Conservation (phyloP, 495 filamentous ascomycete species). For the Neurospora sp. region DNA sequence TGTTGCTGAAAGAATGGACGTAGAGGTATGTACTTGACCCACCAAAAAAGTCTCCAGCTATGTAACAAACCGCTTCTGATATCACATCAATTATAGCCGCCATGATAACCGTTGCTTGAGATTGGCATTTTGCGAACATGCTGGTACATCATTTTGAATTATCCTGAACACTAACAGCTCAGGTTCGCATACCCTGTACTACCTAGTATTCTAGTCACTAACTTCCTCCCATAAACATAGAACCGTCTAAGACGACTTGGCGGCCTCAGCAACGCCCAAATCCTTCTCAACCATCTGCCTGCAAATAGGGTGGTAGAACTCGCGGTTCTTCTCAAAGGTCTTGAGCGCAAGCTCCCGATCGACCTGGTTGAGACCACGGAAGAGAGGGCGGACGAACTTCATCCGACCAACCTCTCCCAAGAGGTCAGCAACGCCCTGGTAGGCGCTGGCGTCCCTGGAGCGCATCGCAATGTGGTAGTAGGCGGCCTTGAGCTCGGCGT, state of each 20-base stretch:
- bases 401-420: conserved; percentile 80
- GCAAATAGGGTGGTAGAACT: conserved; percentile 96
- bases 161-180: background rate
- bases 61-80: background rate
- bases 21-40: background rate
- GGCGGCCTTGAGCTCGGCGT: conserved; percentile 73
- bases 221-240: background rate
- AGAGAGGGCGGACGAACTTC: conserved; percentile 92
- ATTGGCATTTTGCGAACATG: background rate
- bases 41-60: background rate
- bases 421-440: conserved; percentile 59
- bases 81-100: background rate
- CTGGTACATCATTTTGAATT: background rate
- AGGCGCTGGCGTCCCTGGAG: conserved; percentile 55
- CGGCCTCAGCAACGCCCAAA: conserved; percentile 33
- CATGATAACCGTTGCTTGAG: background rate
- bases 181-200: background rate
- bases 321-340: conserved; percentile 77
- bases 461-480: conserved; percentile 71
- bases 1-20: background rate
- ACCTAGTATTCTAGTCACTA: background rate
- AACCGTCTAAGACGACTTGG: background rate
- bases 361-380: conserved; percentile 58
- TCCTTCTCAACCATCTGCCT: conserved; percentile 76
- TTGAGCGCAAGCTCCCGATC: conserved; percentile 63